Base-by-base conservation (phyloP, 208 protist genomes). In the Wallacemonas collosoma region DNA sequence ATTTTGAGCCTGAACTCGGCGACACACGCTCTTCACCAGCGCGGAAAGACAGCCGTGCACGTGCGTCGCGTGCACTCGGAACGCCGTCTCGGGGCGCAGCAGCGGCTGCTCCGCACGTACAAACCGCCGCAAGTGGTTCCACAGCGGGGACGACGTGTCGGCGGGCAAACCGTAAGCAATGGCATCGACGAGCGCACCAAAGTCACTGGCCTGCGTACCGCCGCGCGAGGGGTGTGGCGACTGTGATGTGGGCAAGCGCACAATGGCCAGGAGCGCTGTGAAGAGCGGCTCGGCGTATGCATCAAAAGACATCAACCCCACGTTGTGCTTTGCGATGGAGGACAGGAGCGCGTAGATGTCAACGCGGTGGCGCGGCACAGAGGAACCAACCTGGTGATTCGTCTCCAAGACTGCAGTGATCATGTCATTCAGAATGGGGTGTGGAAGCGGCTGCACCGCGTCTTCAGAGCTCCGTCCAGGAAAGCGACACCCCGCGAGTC, bases 61-160 rank as follows among this genome's bases (percentile, higher is more conserved):
- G 45, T 63, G 60, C 54, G 63, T 57, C 12, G 72, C 60, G 60
- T 38, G 60, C 4, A 1, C 11, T 3, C 17, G 60, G 43, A 65
- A 83, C 56, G 51, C 76, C 64, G 79, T 79, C 11, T 73, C 78
- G 0, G 86, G 88, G 5, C 84, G 80, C 75, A 95, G 63, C 53
- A 93, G 88, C 6, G 92, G 87, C 47, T 77, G 82, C 36, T 82
- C 91, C 14, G 88, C 84, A 66, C 86, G 85, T 36, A 95, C 69
- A 77, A 91, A 93, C 7, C 91, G 91, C 17, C 83, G 81, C 40
- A 93, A 65, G 11, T 95, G 91, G 40, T 87, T 86, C 91, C 91
- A 95, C n/a, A 95, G 69, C 15, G 91, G 79, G 15, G 83, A 81
- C 64, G 60, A 53, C 43, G 60, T 65, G 43, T 65, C 40, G 5